Percentiles rank a stretch among this genome's conserved stretches.
Evolutionary conservation across 768 basidiomycete species (phyloP).

Genomic region (Auricularia cornea): DNA sequence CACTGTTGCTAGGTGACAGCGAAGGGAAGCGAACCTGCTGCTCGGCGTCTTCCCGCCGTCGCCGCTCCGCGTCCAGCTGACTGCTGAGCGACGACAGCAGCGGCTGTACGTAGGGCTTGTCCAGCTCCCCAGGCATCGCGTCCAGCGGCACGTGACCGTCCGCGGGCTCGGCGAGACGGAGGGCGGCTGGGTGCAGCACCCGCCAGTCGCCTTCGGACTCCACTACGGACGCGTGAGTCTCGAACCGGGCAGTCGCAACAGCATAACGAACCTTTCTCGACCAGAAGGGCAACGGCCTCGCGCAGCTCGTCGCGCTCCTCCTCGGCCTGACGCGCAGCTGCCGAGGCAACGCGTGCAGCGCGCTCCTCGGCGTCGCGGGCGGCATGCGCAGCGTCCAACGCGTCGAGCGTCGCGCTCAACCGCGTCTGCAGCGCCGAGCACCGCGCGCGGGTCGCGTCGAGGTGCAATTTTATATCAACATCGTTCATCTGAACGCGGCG

Average conservation of each 20-base stretch:
- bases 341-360: conserved; percentile 14
- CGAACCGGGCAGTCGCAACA: background rate
- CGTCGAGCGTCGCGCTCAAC: conserved; percentile 40
- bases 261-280: conserved; percentile 48
- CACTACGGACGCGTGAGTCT: background rate
- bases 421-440: conserved; percentile 38
- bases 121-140: background rate
- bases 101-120: background rate
- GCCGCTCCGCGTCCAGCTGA: background rate
- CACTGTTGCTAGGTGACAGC: conserved; percentile 33
- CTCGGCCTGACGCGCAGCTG: conserved; percentile 33
- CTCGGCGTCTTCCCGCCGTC: background rate
- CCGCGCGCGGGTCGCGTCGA: conserved; percentile 30
- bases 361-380: conserved; percentile 18
- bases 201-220: background rate
- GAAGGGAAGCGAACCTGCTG: conserved; percentile 25
- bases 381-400: conserved; percentile 36
- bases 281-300: conserved; percentile 42
- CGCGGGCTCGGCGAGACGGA: background rate
- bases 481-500: too few species aligned
- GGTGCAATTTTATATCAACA: conserved; percentile 22
- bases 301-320: conserved; percentile 45
- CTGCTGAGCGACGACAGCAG: background rate
- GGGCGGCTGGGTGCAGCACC: background rate
- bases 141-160: background rate